Evolutionary conservation across 306 rosid genomes (phyloP), one percentile per base, ranked within the genome.

Genomic region (Hippophae rhamnoides): DNA sequence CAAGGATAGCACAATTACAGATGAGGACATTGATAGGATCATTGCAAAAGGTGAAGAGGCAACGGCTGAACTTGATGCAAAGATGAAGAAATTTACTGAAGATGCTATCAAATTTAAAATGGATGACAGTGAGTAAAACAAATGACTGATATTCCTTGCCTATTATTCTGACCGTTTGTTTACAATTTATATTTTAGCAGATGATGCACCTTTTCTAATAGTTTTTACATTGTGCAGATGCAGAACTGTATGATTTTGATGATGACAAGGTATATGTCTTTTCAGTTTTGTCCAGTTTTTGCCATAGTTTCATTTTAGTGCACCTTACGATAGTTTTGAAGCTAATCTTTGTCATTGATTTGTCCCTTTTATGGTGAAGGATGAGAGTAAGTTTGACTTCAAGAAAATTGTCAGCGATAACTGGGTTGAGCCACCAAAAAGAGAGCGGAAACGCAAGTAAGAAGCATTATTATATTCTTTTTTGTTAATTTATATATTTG

Each of bases 81-180:
- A 92, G 83, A 92, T 92, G 99, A 87, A 88, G 75, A 92, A 92
- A 65, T 92, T 92, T 73, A 92, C 96, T n/a, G 99, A 92, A 79
- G 99, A 92, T 64, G 99, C 96, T 10, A 88, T 92, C 69, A 92
- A 92, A 74, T 92, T 92, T 80, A 92, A 92, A 83, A 92, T 92
- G 99, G 99, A 92, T n/a, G 99, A 88, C 61, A 78, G 99, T 92
- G 76, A 40, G 96, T 71, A 43, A 43, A 56, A 65, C 60, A 42
- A 14, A 44, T 1, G 7, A 50, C n/a, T 8, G 46, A 43, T 8
- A 14, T 10, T 66, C 18, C 61, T 43, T 18, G 9, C 8, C 5
- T 51, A 41, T n/a, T 7, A 8, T 56, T 62, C 56, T 45, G 8
- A 50, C 38, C 46, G 41, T 43, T 13, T 41, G 23, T 54, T 47